A percentile compares a stretch with the other conserved stretches of the same genome.
phyloP scores from a whole-genome alignment of 2,329 filamentous ascomycete species.

The Ustilaginoidea virens region DNA sequence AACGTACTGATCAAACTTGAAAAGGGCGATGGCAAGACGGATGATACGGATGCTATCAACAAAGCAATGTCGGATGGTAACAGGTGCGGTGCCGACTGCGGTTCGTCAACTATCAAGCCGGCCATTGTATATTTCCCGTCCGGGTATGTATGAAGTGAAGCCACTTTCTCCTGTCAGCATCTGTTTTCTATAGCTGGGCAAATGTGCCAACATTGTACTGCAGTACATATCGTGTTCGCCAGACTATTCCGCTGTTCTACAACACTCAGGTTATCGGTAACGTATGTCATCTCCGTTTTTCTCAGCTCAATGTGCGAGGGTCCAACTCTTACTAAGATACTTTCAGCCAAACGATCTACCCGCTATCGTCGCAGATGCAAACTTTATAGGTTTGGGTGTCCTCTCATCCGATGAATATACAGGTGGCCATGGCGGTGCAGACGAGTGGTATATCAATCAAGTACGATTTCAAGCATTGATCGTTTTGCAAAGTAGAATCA shows the following conservation, averaged over 20 bases:
- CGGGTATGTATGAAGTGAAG: constrained; percentile 71
- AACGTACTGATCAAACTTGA: background rate
- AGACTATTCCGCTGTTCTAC: constrained; percentile 58
- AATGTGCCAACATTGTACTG: background rate
- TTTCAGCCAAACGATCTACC: constrained; percentile 15
- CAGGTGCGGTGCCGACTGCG: constrained; percentile 68
- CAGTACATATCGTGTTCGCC: background rate
- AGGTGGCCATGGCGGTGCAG: background rate
- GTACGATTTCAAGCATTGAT: background rate
- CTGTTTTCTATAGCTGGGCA: background rate
- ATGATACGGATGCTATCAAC: constrained; percentile 86
- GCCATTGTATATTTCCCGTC: constrained; percentile 79
- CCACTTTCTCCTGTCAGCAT: constrained; percentile 53
- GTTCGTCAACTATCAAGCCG: constrained; percentile 69
- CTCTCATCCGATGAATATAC: constrained; percentile 30
- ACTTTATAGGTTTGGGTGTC: constrained; percentile 39
- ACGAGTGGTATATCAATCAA: constrained; percentile 1
- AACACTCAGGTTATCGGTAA: constrained; percentile 90
- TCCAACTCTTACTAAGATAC: constrained; percentile 18
- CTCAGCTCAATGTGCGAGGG: constrained; percentile 53
- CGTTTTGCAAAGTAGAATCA: background rate
- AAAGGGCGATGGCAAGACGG: constrained; percentile 49
- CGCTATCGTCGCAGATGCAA: constrained; percentile 33
- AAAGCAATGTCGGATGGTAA: constrained; percentile 58
- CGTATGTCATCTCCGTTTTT: constrained; percentile 43